Evolutionary conservation across 257 asterid genomes (phyloP).

Genomic region (Scutellaria galericulata): DNA sequence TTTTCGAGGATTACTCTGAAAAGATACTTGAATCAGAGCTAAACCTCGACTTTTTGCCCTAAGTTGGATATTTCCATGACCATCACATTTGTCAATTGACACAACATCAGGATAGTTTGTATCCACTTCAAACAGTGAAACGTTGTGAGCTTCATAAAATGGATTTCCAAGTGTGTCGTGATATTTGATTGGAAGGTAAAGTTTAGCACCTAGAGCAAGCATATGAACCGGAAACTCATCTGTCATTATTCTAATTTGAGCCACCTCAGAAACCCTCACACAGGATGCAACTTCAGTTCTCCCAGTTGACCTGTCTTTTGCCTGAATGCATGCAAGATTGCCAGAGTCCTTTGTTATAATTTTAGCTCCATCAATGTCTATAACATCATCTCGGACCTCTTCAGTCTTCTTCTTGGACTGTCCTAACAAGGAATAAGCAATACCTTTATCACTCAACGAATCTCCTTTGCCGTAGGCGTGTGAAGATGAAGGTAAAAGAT

Average conservation of each 20-base stretch:
- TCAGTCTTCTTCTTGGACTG: slow-evolving; percentile 47
- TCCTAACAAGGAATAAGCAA: slow-evolving; percentile 73
- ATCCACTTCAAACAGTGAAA: slow-evolving; percentile 64
- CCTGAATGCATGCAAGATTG: slow-evolving; percentile 78
- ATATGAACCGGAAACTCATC: slow-evolving; percentile 56
- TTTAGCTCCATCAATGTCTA: slow-evolving; percentile 68
- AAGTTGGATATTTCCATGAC: slow-evolving; percentile 56
- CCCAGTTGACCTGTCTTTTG: slow-evolving; percentile 73
- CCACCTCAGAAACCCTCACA: slow-evolving; percentile 80
- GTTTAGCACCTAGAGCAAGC: slow-evolving; percentile 67
- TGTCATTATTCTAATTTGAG: slow-evolving; percentile 65
- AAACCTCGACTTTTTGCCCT: slow-evolving; percentile 62
- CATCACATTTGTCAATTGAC: slow-evolving; percentile 46
- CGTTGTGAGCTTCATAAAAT: slow-evolving; percentile 75
- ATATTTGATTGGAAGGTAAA: slow-evolving; percentile 64
- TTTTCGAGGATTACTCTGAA: slow-evolving; percentile 55
- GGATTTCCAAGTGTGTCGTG: slow-evolving; percentile 76
- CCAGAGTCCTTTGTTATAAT: slow-evolving; percentile 63
- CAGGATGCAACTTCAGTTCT: slow-evolving; percentile 88
- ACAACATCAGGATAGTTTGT: slow-evolving; percentile 75
- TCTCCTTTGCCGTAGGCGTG: slow-evolving; percentile 51
- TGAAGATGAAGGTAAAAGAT: slow-evolving; percentile 68
- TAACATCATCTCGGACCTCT: slow-evolving; percentile 49
- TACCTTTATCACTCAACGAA: slow-evolving; percentile 53
- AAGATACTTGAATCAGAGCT: slow-evolving; percentile 68